These are phyloP conservation scores for Phellinidium pouzarii DNA, from an alignment of 1,284 basidiomycete species.

Conservation along the genomic window DNA sequence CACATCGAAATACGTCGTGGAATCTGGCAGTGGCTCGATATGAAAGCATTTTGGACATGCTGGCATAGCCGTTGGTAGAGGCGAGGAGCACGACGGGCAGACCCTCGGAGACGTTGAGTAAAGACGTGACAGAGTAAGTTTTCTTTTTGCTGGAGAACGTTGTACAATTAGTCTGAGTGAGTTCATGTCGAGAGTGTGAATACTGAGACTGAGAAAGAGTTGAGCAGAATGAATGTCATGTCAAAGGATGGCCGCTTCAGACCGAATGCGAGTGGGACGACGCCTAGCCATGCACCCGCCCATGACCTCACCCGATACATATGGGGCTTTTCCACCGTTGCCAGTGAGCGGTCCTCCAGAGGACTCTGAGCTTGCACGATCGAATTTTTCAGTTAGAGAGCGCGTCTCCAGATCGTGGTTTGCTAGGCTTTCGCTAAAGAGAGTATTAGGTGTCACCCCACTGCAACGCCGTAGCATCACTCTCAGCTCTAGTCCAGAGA, in stretches of 20 bases:
- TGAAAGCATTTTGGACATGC: constrained; percentile 61
- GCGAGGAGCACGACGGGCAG: constrained; percentile 56
- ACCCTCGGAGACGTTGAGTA: constrained; percentile 13
- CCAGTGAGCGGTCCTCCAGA: constrained; percentile 9
- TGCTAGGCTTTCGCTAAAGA: constrained; percentile 1
- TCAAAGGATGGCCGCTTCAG: background rate
- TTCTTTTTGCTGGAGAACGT: background rate
- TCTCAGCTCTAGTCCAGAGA: background rate
- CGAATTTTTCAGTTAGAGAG: constrained; percentile 11
- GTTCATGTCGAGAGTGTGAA: constrained; percentile 5
- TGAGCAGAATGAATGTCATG: too few relatives aligned
- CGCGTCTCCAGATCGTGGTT: constrained; percentile 13
- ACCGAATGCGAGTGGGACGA: background rate
- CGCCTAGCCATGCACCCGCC: too few relatives aligned
- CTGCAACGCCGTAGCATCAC: constrained; percentile 5
- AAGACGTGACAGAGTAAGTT: background rate
- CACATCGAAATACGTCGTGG: constrained; percentile 52
- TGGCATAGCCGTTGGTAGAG: constrained; percentile 55
- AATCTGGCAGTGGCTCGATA: constrained; percentile 49
- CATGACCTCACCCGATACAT: background rate
- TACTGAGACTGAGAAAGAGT: background rate
- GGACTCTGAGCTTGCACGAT: constrained; percentile 13
- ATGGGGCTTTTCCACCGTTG: constrained; percentile 7
- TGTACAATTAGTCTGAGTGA: constrained; percentile 6
- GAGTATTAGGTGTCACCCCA: background rate